Percentiles rank a stretch among this genome's conserved stretches.
These are phyloP conservation scores for Ganoderma sinense DNA, from an alignment of 1,284 basidiomycete genomes.

Conservation along the genomic window DNA sequence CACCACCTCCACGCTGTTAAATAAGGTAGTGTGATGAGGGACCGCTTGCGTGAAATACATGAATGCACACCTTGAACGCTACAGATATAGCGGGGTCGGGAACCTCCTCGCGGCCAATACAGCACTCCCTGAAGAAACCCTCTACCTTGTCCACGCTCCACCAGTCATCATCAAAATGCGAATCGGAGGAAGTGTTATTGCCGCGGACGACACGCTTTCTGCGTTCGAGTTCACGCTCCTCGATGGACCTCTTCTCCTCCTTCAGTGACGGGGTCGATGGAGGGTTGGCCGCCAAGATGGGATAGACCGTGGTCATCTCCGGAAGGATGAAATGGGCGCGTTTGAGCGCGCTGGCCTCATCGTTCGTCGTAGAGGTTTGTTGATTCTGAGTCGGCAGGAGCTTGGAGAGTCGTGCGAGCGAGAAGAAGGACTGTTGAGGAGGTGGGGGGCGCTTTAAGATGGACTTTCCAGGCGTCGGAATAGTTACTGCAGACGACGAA, in stretches of 20 bases:
- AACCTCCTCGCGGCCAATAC: slow-evolving; percentile 76
- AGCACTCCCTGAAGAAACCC: slow-evolving; percentile 84
- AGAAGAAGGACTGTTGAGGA: slow-evolving; percentile 71
- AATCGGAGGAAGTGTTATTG: slow-evolving; percentile 47
- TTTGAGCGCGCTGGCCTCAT: slow-evolving; percentile 67
- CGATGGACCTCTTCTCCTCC: slow-evolving; percentile 76
- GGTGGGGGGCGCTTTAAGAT: slow-evolving; percentile 83
- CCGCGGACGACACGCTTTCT: slow-evolving; percentile 66
- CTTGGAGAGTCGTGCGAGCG: slow-evolving; percentile 66
- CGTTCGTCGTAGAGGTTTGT: slow-evolving; percentile 41
- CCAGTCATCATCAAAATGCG: slow-evolving; percentile 60
- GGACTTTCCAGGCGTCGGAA: slow-evolving; percentile 77
- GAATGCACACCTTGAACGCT: slow-evolving; percentile 71
- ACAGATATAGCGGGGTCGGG: slow-evolving; percentile 71
- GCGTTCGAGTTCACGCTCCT: slow-evolving; percentile 71
- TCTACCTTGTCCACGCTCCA: slow-evolving; percentile 86
- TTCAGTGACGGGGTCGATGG: slow-evolving; percentile 79
- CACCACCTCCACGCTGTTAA: slow-evolving; percentile 57
- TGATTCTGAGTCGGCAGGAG: slow-evolving; percentile 60
- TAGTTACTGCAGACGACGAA: slow-evolving; percentile 79
- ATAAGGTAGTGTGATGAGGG: slow-evolving; percentile 2
- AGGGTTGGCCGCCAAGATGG: slow-evolving; percentile 82
- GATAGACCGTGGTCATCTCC: slow-evolving; percentile 84
- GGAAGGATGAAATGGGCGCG: slow-evolving; percentile 88
- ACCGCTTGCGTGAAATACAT: neutral